Base-by-base conservation (phyloP, 306 rosid species). In the Quercus berberidifolia region DNA sequence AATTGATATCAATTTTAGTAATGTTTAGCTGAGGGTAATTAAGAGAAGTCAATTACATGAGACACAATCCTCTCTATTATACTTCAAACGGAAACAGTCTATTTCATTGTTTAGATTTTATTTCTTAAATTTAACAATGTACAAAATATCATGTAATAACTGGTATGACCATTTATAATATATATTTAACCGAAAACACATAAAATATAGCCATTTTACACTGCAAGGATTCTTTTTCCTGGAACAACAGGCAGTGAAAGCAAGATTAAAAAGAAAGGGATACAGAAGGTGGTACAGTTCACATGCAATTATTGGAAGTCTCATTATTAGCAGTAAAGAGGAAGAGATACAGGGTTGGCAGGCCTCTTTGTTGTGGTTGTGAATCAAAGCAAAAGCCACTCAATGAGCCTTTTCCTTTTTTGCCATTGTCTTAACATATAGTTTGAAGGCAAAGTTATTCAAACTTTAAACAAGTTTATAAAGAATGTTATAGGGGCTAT, bases 251-350 rank as follows among this genome's bases (percentile, higher is more conserved):
- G 28, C 18, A 21, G 62, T 25, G 57, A 33, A 21, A 21, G 5
- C 13, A 58, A 67, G 54, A 41, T 8, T 21, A 18, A 15, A n/a
- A n/a, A 11, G 9, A 57, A 59, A 19, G 71, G 75, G 71, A 71
- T 33, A 41, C 69, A 63, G 79, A 23, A 31, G 69, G 68, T 52
- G 75, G 74, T 65, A 74, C 74, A 74, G 78, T 85, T 69, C 65
- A 74, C 63, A 65, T 38, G 83, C 81, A 83, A 89, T 85, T 54
- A 85, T 79, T 83, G 69, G 71, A 54, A 71, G 77, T 43, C 64
- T 83, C 63, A 82, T 74, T 63, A 85, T 86, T 64, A n/a, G 78
- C 69, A 64, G 67, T 69, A 21, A 73, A 70, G 13, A 31, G 8
- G 26, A 30, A 56, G 51, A 26, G 13, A 72, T 51, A 58, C 58